phyloP scores from a whole-genome alignment of 179 eudicot species.

The Sideroxylon spinosum region DNA sequence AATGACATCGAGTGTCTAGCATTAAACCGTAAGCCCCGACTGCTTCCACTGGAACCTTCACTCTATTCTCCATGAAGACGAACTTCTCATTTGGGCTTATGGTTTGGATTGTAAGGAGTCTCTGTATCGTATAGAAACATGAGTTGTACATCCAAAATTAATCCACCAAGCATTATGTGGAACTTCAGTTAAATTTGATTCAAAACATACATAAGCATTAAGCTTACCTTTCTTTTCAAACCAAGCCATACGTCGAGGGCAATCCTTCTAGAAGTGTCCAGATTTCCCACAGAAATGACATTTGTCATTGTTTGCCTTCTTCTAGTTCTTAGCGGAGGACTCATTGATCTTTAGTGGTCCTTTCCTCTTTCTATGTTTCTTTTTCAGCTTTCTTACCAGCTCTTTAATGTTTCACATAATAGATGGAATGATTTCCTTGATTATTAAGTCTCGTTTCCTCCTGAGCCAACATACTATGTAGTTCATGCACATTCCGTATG shows the following conservation, averaged over 20 bases:
- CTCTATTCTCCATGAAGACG: conserved; percentile 3
- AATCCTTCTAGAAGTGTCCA: conserved; percentile 19
- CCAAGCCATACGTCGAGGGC: conserved; percentile 1
- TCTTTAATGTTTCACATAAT: conserved; percentile 2
- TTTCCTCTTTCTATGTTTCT: background rate
- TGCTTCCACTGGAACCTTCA: conserved; percentile 19
- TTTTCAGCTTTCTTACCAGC: conserved; percentile 13
- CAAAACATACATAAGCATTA: no score
- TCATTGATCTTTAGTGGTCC: background rate
- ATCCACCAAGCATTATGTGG: no score
- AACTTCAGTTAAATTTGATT: no score
- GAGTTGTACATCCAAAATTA: no score
- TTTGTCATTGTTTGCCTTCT: background rate
- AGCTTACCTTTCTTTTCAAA: conserved; percentile 10
- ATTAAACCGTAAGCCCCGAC: conserved; percentile 11
- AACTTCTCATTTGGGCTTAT: conserved; percentile 11
- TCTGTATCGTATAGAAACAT: no score
- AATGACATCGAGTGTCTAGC: conserved; percentile 8
- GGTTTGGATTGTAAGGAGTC: conserved; percentile 12
- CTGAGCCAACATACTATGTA: conserved; percentile 13
- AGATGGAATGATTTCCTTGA: background rate
- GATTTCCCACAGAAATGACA: conserved; percentile 7
- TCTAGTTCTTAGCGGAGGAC: background rate
- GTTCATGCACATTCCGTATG: conserved; percentile 14
- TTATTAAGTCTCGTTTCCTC: conserved; percentile 18